These are phyloP conservation scores for Cordyceps tenuipes DNA, from an alignment of 2,329 filamentous ascomycete genomes.

Conservation along the genomic window DNA sequence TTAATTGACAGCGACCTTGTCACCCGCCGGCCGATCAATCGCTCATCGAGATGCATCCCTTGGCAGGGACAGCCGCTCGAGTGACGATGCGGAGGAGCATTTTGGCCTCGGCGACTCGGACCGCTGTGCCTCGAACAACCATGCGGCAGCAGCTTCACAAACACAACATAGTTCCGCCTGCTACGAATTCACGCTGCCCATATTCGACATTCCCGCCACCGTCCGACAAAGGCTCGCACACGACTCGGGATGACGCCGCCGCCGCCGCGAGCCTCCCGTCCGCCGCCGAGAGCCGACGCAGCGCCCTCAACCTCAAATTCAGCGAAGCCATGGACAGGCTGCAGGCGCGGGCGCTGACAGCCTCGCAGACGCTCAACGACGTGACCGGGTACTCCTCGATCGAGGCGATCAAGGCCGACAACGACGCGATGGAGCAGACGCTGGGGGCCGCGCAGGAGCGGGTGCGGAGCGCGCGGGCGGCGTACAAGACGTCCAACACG, in stretches of 20 bases:
- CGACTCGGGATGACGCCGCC: neutral
- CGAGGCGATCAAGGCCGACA: conserved; percentile 73
- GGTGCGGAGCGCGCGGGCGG: conserved; percentile 63
- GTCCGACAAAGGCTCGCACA: neutral
- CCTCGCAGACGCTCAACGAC: conserved; percentile 83
- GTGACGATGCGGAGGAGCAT: neutral
- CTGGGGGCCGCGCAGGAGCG: conserved; percentile 52
- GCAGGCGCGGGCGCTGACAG: conserved; percentile 75
- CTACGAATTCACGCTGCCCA: neutral
- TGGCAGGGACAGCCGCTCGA: neutral
- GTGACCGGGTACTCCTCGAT: conserved; percentile 92
- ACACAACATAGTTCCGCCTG: neutral
- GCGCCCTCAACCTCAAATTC: conserved; percentile 26
- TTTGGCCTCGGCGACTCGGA: neutral
- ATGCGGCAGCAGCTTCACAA: neutral
- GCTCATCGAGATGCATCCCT: neutral
- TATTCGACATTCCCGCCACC: neutral
- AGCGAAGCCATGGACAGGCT: conserved; percentile 72
- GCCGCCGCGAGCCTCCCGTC: conserved; percentile 23
- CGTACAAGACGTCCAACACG: conserved; percentile 76
- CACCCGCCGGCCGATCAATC: neutral
- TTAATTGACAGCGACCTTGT: neutral
- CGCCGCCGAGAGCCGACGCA: conserved; percentile 25
- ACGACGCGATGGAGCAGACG: conserved; percentile 55
- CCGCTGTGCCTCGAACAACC: neutral